Evolutionary conservation across 257 asterid genomes (phyloP), one percentile per base, ranked within the genome.

Genomic region (Primulina huaijiensis): DNA sequence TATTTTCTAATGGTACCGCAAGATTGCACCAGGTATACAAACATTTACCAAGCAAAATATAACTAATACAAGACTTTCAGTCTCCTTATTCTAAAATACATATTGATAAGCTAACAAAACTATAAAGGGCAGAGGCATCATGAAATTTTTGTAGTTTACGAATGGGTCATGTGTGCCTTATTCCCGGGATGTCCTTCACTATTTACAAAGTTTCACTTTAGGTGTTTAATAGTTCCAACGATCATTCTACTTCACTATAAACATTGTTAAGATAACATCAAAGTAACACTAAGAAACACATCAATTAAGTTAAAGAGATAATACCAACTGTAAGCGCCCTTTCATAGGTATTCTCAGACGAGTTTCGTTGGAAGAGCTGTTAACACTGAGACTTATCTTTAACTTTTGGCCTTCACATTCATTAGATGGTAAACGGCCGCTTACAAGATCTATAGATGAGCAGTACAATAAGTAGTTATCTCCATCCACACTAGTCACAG

Each of bases 311-410:
- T 37, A 67, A 62, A 69, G 20, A 64, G 63, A 69, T 55, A 27
- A 68, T 88, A 90, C 97, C 97, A 90, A 76, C 72, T 88, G 95
- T 76, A 90, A 78, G 64, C 88, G 89, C 68, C 97, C 97, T 76
- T 90, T 90, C 83, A 88, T 70, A 60, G 97, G 97, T 69, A 90
- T 81, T 35, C 88, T 85, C 55, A 84, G 82, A 60, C 85, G 89
- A n/a, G 70, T 72, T 72, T 85, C 83, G 67, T 75, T 50, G 50
- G 80, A 40, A 83, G 68, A 61, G 82, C 86, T 50, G 20, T 76
- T 76, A 12, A 21, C 66, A 68, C 71, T 73, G 71, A 78, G 64
- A 53, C 69, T 76, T 68, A 75, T 83, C 46, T 71, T 70, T n/a
- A 73, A n/a, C 71, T 62, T 82, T 66, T 73, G 78, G 58, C 64